phyloP scores from a whole-genome alignment of 75 land plant species.

The Cunninghamia lanceolata region DNA sequence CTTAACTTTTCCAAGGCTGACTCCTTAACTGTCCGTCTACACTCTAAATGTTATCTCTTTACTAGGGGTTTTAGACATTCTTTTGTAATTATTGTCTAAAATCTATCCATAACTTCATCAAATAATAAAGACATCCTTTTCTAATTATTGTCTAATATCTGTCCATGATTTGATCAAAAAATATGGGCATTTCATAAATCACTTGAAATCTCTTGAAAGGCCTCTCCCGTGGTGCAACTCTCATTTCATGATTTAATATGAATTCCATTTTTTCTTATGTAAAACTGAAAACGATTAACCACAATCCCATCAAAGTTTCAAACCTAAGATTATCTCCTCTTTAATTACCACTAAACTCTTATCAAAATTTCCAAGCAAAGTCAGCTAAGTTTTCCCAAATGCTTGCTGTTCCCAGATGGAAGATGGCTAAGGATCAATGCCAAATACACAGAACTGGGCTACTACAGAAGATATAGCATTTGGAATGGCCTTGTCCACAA shows the following conservation, averaged over 20 bases:
- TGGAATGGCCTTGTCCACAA: background rate
- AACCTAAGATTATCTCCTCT: background rate
- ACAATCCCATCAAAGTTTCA: background rate
- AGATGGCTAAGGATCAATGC: background rate
- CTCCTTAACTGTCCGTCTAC: background rate
- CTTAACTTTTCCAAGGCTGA: background rate
- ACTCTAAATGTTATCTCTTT: background rate
- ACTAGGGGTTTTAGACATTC: background rate
- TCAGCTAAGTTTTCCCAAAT: background rate
- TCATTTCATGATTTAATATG: background rate
- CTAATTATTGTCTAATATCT: background rate
- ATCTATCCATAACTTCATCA: background rate
- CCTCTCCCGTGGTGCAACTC: background rate
- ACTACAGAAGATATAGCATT: background rate
- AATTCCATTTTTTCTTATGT: background rate
- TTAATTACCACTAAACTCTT: background rate
- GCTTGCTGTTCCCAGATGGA: background rate
- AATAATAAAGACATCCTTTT: background rate
- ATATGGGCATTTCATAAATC: background rate
- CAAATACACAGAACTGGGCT: background rate
- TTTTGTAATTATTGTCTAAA: background rate
- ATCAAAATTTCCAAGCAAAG: background rate
- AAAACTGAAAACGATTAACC: background rate
- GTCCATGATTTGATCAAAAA: background rate
- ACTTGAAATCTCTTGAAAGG: background rate